phyloP scores from a whole-genome alignment of 768 basidiomycete species.

The Hericium coralloides region DNA sequence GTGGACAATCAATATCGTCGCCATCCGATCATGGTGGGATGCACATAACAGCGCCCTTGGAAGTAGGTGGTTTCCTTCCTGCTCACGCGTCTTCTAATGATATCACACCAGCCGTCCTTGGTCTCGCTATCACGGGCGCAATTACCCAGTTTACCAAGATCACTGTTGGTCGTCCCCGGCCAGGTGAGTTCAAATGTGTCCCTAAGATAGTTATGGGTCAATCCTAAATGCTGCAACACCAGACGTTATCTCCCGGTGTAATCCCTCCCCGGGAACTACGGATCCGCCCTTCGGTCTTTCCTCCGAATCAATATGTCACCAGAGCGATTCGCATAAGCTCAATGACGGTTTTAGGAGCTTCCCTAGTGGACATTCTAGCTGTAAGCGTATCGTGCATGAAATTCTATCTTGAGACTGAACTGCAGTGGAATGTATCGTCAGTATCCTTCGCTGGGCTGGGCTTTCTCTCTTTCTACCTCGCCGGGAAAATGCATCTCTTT shows the following conservation, averaged over 20 bases:
- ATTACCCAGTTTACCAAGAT: conserved; percentile 83
- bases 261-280: conserved; percentile 50
- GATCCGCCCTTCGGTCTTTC: conserved; percentile 71
- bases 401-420: background rate
- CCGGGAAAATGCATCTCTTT: conserved; percentile 89
- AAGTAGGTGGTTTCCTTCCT: conserved; percentile 21
- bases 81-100: background rate
- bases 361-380: conserved; percentile 82
- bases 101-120: conserved; percentile 49
- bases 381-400: conserved; percentile 33
- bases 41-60: conserved; percentile 59
- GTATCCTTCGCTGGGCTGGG: conserved; percentile 92
- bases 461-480: conserved; percentile 80
- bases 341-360: conserved; percentile 89
- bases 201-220: background rate
- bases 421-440: conserved; percentile 19
- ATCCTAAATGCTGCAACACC: background rate
- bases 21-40: conserved; percentile 85
- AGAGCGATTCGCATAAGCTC: conserved; percentile 45
- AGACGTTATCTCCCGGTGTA: conserved; percentile 67
- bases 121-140: conserved; percentile 67
- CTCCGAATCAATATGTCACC: conserved; percentile 73
- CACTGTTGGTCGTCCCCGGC: conserved; percentile 84
- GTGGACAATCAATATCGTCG: conserved; percentile 57
- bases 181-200: conserved; percentile 37